These are phyloP conservation scores for Picea abies DNA, from an alignment of 83 land plant species.

Conservation along the genomic window DNA sequence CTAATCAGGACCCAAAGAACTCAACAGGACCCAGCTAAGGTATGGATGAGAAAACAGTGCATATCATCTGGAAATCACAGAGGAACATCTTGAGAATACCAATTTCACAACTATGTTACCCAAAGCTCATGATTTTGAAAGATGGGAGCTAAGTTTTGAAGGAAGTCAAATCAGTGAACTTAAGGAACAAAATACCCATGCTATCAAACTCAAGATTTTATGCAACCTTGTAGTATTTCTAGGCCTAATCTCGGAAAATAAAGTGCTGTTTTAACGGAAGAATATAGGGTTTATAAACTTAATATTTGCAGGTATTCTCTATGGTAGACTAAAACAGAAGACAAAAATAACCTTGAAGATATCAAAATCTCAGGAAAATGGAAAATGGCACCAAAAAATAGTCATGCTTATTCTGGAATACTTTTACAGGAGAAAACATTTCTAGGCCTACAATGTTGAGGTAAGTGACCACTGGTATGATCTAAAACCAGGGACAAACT, in stretches of 20 bases:
- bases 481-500: background rate
- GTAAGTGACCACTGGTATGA: background rate
- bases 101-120: no score
- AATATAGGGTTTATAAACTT: background rate
- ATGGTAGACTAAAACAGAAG: background rate
- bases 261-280: background rate
- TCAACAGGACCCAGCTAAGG: background rate
- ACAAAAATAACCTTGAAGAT: background rate
- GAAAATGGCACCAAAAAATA: background rate
- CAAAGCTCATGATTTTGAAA: no score
- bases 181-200: no score
- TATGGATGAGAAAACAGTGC: slow-evolving; percentile 2
- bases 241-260: background rate
- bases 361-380: background rate
- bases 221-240: no score
- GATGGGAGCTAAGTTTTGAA: no score
- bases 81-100: background rate
- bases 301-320: background rate
- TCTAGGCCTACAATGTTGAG: background rate
- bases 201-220: no score
- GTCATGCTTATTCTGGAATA: background rate
- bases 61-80: slow-evolving; percentile 1
- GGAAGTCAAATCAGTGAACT: no score
- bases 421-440: background rate
- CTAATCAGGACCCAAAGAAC: background rate